These are phyloP conservation scores for Aureobasidium vineae DNA, from an alignment of 2,329 filamentous ascomycete genomes.

Conservation along the genomic window DNA sequence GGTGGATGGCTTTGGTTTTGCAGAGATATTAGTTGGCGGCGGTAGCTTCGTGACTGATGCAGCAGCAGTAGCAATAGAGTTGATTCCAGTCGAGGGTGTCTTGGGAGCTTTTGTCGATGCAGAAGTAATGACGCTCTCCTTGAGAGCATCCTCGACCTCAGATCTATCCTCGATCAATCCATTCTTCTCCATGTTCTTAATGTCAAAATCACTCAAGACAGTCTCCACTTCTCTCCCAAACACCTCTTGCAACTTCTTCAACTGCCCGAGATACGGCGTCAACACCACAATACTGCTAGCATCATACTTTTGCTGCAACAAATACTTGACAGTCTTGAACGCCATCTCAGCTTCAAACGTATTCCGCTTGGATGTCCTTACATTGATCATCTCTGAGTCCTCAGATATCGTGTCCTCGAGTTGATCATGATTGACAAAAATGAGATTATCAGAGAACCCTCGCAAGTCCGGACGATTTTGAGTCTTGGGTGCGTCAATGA, in stretches of 20 bases:
- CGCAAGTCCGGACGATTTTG: conserved; percentile 47
- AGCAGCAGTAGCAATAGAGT: background rate
- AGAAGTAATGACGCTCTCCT: background rate
- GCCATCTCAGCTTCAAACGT: conserved; percentile 62
- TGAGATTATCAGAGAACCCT: conserved; percentile 54
- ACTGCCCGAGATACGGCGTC: conserved; percentile 62
- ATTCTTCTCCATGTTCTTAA: conserved; percentile 49
- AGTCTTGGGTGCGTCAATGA: conserved; percentile 52
- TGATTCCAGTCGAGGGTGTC: background rate
- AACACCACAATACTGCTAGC: conserved; percentile 64
- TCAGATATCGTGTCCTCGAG: conserved; percentile 42
- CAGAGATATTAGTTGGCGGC: background rate
- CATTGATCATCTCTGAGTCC: conserved; percentile 19
- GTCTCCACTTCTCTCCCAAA: conserved; percentile 58
- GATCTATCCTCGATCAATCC: conserved; percentile 32
- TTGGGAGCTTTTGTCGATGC: background rate
- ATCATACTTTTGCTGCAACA: conserved; percentile 65
- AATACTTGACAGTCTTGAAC: conserved; percentile 59
- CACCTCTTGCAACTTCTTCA: conserved; percentile 50
- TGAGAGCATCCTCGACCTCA: background rate
- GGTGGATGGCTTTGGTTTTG: background rate
- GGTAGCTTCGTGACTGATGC: background rate
- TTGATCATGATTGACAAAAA: conserved; percentile 59
- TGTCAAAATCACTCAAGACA: conserved; percentile 60
- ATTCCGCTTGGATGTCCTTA: conserved; percentile 45